Conservation (phyloP, 768 basidiomycete genomes). For the Amanita inopinata region DNA sequence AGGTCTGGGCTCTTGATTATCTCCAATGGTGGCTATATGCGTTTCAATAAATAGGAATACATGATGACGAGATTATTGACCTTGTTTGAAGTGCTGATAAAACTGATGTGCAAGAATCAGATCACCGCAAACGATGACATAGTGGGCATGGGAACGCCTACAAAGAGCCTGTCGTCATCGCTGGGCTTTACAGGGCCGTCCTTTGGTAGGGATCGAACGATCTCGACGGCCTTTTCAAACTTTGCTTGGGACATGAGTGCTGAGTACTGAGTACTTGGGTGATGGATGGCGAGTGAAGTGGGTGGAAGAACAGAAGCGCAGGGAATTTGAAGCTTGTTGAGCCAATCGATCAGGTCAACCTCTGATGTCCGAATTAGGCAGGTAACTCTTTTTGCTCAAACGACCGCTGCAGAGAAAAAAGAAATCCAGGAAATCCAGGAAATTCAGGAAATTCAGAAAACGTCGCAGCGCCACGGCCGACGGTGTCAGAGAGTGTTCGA, state of each 20-base stretch:
- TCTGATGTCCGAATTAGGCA: constrained; percentile 13
- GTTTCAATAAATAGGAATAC: constrained; percentile 7
- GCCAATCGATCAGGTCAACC: constrained; percentile 10
- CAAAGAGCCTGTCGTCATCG: constrained; percentile 68
- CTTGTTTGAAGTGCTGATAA: constrained; percentile 93
- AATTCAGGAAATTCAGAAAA: too few relatives aligned
- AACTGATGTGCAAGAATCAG: constrained; percentile 43
- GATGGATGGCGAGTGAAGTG: too few relatives aligned
- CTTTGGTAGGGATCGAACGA: constrained; percentile 62
- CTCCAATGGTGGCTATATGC: constrained; percentile 57
- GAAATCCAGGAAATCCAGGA: too few relatives aligned
- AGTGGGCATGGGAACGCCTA: constrained; percentile 28
- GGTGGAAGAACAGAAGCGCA: constrained; percentile 16
- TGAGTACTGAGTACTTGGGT: too few relatives aligned
- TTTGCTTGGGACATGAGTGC: constrained; percentile 65
- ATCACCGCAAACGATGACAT: not conserved
- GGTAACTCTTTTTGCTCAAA: too few relatives aligned
- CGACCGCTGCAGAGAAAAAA: too few relatives aligned
- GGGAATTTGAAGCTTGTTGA: not conserved
- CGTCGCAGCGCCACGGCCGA: too few relatives aligned
- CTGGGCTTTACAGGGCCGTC: constrained; percentile 72
- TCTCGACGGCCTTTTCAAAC: constrained; percentile 67
- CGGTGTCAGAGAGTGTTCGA: too few relatives aligned
- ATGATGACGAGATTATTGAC: constrained; percentile 23
- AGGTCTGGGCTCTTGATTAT: constrained; percentile 54